Percentiles rank a stretch among this genome's conserved stretches.
These are phyloP conservation scores for Xylariaceae sp. DNA, from an alignment of 2,329 filamentous ascomycete species.

Conservation along the genomic window DNA sequence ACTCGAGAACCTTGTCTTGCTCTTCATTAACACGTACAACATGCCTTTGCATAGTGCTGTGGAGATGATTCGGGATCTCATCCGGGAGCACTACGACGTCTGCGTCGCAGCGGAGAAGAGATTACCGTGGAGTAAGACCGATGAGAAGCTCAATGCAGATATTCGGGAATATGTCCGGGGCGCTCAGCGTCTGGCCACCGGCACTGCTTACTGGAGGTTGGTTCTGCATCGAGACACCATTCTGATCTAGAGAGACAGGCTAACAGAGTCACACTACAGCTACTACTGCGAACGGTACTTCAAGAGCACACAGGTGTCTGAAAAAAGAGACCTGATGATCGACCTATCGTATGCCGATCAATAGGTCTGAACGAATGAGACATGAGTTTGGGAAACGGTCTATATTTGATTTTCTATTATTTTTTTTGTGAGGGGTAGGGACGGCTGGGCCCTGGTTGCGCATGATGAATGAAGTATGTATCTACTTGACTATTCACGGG, in stretches of 20 bases:
- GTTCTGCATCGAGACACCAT: not conserved
- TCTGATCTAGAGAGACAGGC: not conserved
- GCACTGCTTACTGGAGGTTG: slow-evolving; percentile 30
- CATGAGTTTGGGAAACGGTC: not conserved
- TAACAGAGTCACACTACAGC: slow-evolving; percentile 13
- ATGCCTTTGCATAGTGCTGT: slow-evolving; percentile 23
- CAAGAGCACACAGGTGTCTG: slow-evolving; percentile 23
- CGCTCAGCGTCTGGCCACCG: slow-evolving; percentile 27
- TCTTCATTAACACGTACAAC: slow-evolving; percentile 29
- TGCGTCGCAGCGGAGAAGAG: slow-evolving; percentile 28
- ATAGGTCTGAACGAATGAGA: slow-evolving; percentile 3
- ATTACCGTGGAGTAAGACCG: slow-evolving; percentile 28
- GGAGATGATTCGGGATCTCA: slow-evolving; percentile 25
- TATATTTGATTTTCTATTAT: not conserved
- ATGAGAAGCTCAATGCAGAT: slow-evolving; percentile 26
- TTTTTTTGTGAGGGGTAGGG: not conserved
- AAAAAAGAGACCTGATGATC: slow-evolving; percentile 24
- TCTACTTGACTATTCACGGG: not conserved
- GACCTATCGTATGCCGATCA: slow-evolving; percentile 24
- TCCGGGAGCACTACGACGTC: slow-evolving; percentile 28
- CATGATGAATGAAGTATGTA: not conserved
- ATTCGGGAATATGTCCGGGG: slow-evolving; percentile 28
- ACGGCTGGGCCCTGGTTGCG: not conserved
- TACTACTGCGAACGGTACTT: slow-evolving; percentile 29
- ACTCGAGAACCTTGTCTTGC: slow-evolving; percentile 28